Evolutionary conservation across 2,329 filamentous ascomycete genomes (phyloP), one percentile per base, ranked within the genome.

Genomic region (Colletotrichum viniferum): DNA sequence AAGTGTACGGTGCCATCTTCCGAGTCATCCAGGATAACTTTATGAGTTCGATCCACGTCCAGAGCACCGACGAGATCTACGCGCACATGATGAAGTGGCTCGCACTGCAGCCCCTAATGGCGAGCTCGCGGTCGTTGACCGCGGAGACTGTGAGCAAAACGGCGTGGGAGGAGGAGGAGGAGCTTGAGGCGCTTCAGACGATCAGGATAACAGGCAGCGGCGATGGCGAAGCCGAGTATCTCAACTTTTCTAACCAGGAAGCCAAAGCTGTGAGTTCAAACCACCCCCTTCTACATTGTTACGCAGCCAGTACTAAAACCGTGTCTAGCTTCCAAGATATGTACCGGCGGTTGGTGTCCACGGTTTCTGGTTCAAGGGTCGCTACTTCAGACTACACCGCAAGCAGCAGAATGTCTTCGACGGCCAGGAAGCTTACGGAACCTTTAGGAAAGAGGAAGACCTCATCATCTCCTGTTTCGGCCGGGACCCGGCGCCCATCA

Each of bases 161-260:
- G 21, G 88, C 89, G 0, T 92, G 90, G 90, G 90, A 90, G 56
- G 88, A 89, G 61, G 83, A 91, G 69, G 86, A 87, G 43, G 86
- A 88, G 73, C 80, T 85, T 4, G 84, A 87, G 61, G 81, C 84
- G 3, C 79, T 87, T 30, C 80, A 82, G 58, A 78, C 81, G 9
- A 80, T 82, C 14, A 84, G 82, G 21, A 81, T 83, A 12, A 79
- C 84, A 13, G 85, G 86, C 34, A 73, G 63, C 21, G 85, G 85
- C 16, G 83, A 82, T n/a, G 69, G 72, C 5, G 80, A 80, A 13
- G 79, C 77, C 34, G 81, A 80, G 69, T 91, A 89, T 78, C 87
- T 91, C 65, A 92, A 92, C 80, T 92, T 92, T 81, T 90, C 90
- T 5, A 90, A 88, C 76, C 88, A 91, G 76, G 88, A 90, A 76